A percentile compares a stretch with the other conserved stretches of the same genome.
Conservation (phyloP, 176 grass and related monocot genomes). For the Luzula sylvatica region DNA sequence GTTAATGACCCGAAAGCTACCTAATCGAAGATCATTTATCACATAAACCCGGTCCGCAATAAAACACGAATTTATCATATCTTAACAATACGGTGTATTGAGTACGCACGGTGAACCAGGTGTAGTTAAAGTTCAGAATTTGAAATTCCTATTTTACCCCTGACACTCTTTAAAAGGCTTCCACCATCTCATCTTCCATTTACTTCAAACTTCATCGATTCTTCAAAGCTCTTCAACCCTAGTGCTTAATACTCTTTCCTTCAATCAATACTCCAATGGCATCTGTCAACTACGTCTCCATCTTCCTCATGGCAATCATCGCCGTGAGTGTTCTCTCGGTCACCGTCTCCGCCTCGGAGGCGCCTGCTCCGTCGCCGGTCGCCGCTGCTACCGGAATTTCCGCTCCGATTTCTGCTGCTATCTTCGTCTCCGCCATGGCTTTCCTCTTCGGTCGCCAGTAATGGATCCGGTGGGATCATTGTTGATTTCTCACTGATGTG, state of each 20-base stretch:
- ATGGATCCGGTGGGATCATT: slow-evolving; percentile 13
- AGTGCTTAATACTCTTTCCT: not conserved
- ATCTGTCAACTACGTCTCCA: slow-evolving; percentile 15
- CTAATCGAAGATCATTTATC: too few relatives aligned
- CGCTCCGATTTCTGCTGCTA: slow-evolving; percentile 29
- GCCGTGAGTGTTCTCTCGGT: slow-evolving; percentile 4
- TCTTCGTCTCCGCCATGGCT: slow-evolving; percentile 23
- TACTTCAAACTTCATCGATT: too few relatives aligned
- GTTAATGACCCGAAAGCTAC: too few relatives aligned
- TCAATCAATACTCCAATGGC: slow-evolving; percentile 23
- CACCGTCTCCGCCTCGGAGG: slow-evolving; percentile 25
- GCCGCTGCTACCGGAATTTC: slow-evolving; percentile 20
- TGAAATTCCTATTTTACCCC: too few relatives aligned
- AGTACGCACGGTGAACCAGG: too few relatives aligned
- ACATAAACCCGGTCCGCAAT: too few relatives aligned
- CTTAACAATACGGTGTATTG: too few relatives aligned
- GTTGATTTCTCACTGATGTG: not conserved
- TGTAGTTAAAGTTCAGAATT: too few relatives aligned
- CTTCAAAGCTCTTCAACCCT: not conserved
- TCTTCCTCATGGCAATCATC: not conserved
- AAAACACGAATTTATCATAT: too few relatives aligned
- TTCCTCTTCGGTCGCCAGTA: slow-evolving; percentile 33
- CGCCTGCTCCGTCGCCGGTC: slow-evolving; percentile 20
- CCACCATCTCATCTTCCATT: not conserved
- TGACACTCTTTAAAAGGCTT: slow-evolving; percentile 9